Percentiles rank a stretch among this genome's conserved stretches.
Evolutionary conservation across 331 rosid genomes (phyloP).

Genomic region (Dryas integrifolia): DNA sequence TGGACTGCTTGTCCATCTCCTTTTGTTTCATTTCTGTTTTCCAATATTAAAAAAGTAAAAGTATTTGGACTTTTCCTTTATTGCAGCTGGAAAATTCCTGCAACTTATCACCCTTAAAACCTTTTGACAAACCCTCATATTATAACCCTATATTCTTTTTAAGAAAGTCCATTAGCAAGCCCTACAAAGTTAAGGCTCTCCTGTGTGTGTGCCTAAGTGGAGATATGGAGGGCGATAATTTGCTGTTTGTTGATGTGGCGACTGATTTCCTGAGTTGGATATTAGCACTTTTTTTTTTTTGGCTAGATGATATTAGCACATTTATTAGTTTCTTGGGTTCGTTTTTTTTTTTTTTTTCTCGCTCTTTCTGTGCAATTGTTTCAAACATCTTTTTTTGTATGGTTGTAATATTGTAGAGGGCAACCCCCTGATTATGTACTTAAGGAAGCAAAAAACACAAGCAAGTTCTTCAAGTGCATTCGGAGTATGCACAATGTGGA

Average conservation of each 20-base stretch:
- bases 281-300: not conserved
- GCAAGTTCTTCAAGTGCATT: constrained; percentile 80
- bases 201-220: not conserved
- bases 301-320: not conserved
- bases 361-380: constrained; percentile 1
- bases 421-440: constrained; percentile 95
- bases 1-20: too few relatives aligned
- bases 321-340: not conserved
- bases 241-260: not conserved
- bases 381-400: constrained; percentile 11
- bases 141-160: too few relatives aligned
- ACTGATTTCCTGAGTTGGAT: not conserved
- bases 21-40: too few relatives aligned
- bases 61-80: too few relatives aligned
- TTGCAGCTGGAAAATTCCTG: too few relatives aligned
- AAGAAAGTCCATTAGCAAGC: too few relatives aligned
- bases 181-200: too few relatives aligned
- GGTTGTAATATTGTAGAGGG: constrained; percentile 54
- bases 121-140: too few relatives aligned
- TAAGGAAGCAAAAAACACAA: constrained; percentile 90
- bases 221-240: not conserved
- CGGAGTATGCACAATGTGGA: constrained; percentile 68
- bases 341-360: not conserved
- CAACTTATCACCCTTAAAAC: too few relatives aligned
- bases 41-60: too few relatives aligned